phyloP scores from a whole-genome alignment of 306 rosid genomes.

The Medicago ruthenica region DNA sequence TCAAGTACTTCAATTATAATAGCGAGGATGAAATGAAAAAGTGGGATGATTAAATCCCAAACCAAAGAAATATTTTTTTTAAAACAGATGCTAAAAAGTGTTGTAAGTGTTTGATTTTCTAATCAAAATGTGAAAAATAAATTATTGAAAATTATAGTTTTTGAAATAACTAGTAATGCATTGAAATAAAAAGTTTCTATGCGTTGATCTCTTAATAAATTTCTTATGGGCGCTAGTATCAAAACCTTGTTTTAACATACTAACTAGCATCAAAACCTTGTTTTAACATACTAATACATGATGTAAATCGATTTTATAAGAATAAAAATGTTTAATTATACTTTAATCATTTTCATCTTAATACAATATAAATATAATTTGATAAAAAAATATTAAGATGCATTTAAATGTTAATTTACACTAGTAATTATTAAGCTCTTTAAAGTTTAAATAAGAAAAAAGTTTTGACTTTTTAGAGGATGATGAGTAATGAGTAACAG shows the following conservation, averaged over 20 bases:
- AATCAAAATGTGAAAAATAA: background rate
- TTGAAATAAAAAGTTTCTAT: background rate
- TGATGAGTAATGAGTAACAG: conserved; percentile 9
- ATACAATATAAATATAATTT: background rate
- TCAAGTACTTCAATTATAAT: background rate
- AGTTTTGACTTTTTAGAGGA: background rate
- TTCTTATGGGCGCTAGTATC: background rate
- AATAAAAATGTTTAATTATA: conserved; percentile 1
- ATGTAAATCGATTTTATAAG: background rate
- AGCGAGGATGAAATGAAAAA: background rate
- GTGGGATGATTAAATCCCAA: background rate
- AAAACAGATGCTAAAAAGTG: background rate
- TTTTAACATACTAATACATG: background rate
- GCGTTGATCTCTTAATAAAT: background rate
- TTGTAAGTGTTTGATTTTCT: background rate
- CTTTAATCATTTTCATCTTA: background rate
- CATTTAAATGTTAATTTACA: background rate
- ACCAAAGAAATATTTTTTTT: background rate
- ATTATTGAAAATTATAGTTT: background rate
- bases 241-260: background rate
- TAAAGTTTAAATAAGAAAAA: background rate
- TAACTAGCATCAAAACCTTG: background rate
- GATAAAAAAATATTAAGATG: background rate
- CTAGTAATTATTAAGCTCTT: background rate
- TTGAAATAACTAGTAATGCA: background rate